Conservation (phyloP, 2,329 filamentous ascomycete species). For the Penicillium sp. region DNA sequence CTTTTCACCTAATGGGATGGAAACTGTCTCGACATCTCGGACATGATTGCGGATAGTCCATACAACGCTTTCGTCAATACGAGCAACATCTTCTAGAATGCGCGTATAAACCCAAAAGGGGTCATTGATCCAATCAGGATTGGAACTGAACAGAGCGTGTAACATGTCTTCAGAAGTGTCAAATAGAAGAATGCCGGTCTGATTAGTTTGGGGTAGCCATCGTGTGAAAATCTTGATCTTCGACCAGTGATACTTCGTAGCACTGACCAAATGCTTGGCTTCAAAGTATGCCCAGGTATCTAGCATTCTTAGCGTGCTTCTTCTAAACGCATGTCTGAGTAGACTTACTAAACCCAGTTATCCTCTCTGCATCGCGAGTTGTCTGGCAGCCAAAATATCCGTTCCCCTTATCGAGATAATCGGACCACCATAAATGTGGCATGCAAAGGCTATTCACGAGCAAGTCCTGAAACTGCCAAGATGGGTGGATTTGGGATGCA, state of each 20-base stretch:
- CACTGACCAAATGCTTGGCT: slow-evolving; percentile 5
- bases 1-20: slow-evolving; percentile 1
- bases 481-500: background rate
- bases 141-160: background rate
- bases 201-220: slow-evolving; percentile 13
- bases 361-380: background rate
- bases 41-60: slow-evolving; percentile 27
- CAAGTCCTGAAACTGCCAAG: background rate
- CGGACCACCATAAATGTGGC: slow-evolving; percentile 6
- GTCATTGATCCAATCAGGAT: slow-evolving; percentile 6
- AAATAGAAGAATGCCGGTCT: slow-evolving; percentile 16
- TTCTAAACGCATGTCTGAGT: background rate
- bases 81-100: slow-evolving; percentile 15
- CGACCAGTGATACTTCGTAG: slow-evolving; percentile 8
- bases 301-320: background rate
- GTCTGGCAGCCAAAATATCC: slow-evolving; percentile 14
- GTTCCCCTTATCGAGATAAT: slow-evolving; percentile 6
- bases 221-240: slow-evolving; percentile 16
- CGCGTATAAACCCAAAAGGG: slow-evolving; percentile 18
- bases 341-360: slow-evolving; percentile 10
- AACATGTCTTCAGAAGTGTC: slow-evolving; percentile 3
- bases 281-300: slow-evolving; percentile 19
- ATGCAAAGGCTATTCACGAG: slow-evolving; percentile 3
- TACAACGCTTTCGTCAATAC: slow-evolving; percentile 24
- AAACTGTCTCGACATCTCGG: slow-evolving; percentile 22